Evolutionary conservation across 768 basidiomycete genomes (phyloP), one percentile per base, ranked within the genome.

Genomic region (Tylopilus balloui): DNA sequence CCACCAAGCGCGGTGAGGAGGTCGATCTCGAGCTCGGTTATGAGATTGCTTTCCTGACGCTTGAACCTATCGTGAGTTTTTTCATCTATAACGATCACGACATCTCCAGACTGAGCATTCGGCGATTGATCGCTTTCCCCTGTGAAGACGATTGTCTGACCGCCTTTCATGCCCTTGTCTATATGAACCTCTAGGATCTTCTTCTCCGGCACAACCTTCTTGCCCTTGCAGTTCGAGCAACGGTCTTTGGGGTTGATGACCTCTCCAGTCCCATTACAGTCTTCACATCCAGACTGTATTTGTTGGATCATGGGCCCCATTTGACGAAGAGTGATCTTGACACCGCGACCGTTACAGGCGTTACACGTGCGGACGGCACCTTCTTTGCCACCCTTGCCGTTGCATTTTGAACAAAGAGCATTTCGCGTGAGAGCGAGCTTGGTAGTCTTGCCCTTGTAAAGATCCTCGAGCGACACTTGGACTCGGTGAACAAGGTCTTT

Each of bases 301-400:
- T 99, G 95, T 71, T 99, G 96, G 60, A 99, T 91, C 96, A 99
- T 99, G 5, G 96, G 96, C 23, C 96, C 96, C 83, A 99, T 89
- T 69, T 98, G 96, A 53, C 96, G 88, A 53, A 98, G 73, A 44
- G 87, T 91, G 63, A 97, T 70, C 67, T 85, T 89, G 74, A 94
- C 72, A 61, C 96, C 96, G 56, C 92, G 90, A 48, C 96, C 96
- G 61, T 73, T 78, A 73, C 96, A 99, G 13, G 73, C 62, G 36
- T 67, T 55, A 71, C 96, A 99, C 23, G 76, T 62, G 65, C 84
- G 81, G 54, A 96, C 92, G 44, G 96, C 89, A 48, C 95, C 96
- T 15, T 96, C 94, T 71, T 98, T 98, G 48, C 96, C 96, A 41
- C 96, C 96, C 67, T 88, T 92, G 61, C 96, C 96, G 59, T 86